Base-by-base conservation (phyloP, 139 green algal species). In the Chlamydomonas asymmetrica region DNA sequence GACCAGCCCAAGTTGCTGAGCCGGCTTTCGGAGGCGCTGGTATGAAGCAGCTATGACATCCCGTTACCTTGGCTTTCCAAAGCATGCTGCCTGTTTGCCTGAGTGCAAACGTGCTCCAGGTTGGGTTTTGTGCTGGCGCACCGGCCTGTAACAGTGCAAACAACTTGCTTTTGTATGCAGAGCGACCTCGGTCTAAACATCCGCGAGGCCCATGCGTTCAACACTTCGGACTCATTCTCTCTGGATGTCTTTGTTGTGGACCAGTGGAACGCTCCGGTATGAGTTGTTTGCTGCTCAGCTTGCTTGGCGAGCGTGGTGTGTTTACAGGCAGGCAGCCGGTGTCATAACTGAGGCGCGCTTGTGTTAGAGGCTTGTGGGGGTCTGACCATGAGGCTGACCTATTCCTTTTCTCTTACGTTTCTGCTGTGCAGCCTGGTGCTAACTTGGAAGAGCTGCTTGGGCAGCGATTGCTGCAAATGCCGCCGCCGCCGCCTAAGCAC, bases 241-340 rank as follows among this genome's bases (percentile, higher is more conserved):
- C 76, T 99, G 64, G 96, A 99, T 79, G 93, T 99, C 29, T 99
- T 99, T 86, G 92, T 99, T 9, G 92, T 97, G 27, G 94, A 97
- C 63, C 71, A 81, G 61, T 79, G 66, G 38, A 50, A 72, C n/a
- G 18, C 41, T 3, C 38, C 80, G 73, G 75, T 84, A 59, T 83
- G 76, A 85, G 84, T 67, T 13, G 31, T 34, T 22, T 25, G 23
- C 61, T 34, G 31, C n/a, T 67, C 32, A 10, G 6, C 7, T 48
- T 41, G 29, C 61, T 10, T 43, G 29, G n/a, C n/a, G n/a, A n/a
- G n/a, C n/a, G n/a, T n/a, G n/a, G n/a, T n/a, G n/a, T n/a, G n/a
- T n/a, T n/a, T n/a, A n/a, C n/a, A n/a, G n/a, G n/a, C n/a, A n/a
- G n/a, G n/a, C n/a, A n/a, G n/a, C n/a, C n/a, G n/a, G n/a, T n/a